Evolutionary conservation across 768 basidiomycete species (phyloP), one percentile per base, ranked within the genome.

Genomic region (Kondoa subrosea): DNA sequence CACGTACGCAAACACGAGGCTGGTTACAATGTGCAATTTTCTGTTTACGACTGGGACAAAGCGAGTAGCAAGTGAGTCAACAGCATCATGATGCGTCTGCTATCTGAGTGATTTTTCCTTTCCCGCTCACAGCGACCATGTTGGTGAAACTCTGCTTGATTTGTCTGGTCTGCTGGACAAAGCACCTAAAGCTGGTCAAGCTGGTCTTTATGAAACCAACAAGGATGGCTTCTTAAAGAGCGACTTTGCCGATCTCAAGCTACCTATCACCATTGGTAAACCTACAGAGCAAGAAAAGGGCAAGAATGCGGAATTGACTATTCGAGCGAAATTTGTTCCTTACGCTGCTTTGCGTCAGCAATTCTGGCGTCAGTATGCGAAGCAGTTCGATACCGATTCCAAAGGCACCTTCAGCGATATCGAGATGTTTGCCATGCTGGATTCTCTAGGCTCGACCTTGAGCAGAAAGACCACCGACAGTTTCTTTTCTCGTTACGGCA

Each of bases 41-140:
- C 85, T 0, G 84, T 99, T 1, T 84, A 91, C 63, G 93, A 99
- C 76, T 99, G 93, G 93, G 93, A 97, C 78, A 96, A 96, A 77
- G 81, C 90, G 15, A 84, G 83, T 33, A 82, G 84, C 3, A 67
- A 69, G n/a, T 31, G 58, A 60, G 58, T 25, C 25, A 27, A 27
- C 29, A 14, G 14, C 25, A 14, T 15, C 58, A 14, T 26, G 29
- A 31, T 12, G 29, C 58, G 29, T 25, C 15, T 56, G 15, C 25
- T 14, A 60, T 25, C 58, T 8, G 4, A 14, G 30, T 34, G 32
- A 1, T 31, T 17, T 2, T 58, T 21, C 1, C 65, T 57, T 40
- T 16, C 26, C n/a, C n/a, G n/a, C n/a, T 25, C 21, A 2, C 34
- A 70, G 66, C 50, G 71, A 63, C 29, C 61, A 63, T 71, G 85